phyloP scores from a whole-genome alignment of 2,329 filamentous ascomycete species.

The Trichoderma oligosporum region DNA sequence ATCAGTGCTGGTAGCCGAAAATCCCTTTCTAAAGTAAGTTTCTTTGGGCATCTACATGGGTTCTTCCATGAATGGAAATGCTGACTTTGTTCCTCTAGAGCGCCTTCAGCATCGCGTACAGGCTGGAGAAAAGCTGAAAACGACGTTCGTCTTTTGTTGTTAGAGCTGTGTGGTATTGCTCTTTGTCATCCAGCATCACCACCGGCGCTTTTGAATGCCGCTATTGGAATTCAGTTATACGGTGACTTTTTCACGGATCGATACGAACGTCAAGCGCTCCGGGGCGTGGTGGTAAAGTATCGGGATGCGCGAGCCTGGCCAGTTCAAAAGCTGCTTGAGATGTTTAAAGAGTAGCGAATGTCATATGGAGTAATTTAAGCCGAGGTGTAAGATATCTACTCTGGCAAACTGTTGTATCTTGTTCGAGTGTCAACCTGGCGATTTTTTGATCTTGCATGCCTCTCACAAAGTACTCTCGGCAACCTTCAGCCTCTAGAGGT shows the following conservation, averaged over 20 bases:
- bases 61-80: background rate
- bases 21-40: conserved; percentile 35
- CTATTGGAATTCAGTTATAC: conserved; percentile 41
- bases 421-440: too few relatives aligned
- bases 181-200: conserved; percentile 38
- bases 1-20: conserved; percentile 40
- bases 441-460: too few relatives aligned
- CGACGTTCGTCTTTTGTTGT: conserved; percentile 36
- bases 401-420: background rate
- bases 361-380: too few relatives aligned
- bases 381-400: too few relatives aligned
- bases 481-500: too few relatives aligned
- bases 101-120: conserved; percentile 27
- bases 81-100: conserved; percentile 20
- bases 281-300: conserved; percentile 43
- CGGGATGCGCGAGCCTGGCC: conserved; percentile 41
- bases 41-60: background rate
- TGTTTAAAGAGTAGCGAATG: conserved; percentile 28
- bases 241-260: conserved; percentile 41
- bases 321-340: conserved; percentile 35
- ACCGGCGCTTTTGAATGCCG: conserved; percentile 38
- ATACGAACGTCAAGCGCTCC: conserved; percentile 37
- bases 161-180: conserved; percentile 40
- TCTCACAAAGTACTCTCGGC: too few relatives aligned
- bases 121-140: conserved; percentile 37